phyloP scores from a whole-genome alignment of 139 green algal species.

The Coelastrella sp. region DNA sequence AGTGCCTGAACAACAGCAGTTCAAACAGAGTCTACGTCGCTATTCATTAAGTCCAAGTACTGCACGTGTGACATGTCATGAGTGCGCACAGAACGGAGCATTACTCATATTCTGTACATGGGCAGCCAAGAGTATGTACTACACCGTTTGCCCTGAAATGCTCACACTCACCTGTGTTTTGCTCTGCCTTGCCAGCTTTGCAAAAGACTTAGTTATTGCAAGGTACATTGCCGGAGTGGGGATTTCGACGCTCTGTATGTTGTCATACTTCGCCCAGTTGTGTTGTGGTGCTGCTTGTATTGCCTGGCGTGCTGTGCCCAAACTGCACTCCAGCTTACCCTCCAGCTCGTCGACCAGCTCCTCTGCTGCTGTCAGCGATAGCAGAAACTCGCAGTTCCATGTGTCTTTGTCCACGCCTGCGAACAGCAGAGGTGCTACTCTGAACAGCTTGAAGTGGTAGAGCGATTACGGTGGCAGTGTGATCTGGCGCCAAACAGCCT shows the following conservation, averaged over 20 bases:
- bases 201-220: background rate
- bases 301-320: conserved; percentile 19
- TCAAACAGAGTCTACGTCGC: background rate
- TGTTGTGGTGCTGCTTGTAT: background rate
- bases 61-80: background rate
- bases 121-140: background rate
- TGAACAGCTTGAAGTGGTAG: background rate
- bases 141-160: background rate
- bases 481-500: background rate
- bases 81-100: background rate
- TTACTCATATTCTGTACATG: background rate
- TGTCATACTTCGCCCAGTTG: background rate
- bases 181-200: conserved; percentile 9
- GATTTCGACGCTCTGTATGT: background rate
- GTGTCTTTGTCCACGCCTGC: conserved; percentile 29
- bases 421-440: background rate
- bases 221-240: background rate
- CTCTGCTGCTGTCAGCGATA: background rate
- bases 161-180: conserved; percentile 19
- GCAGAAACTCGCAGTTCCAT: background rate
- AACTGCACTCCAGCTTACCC: background rate
- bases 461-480: no score
- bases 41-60: background rate
- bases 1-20: background rate
- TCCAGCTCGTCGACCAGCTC: background rate